Evolutionary conservation across 2,329 filamentous ascomycete species (phyloP), one percentile per base, ranked within the genome.

Genomic region (Myriosclerotinia scirpicola): DNA sequence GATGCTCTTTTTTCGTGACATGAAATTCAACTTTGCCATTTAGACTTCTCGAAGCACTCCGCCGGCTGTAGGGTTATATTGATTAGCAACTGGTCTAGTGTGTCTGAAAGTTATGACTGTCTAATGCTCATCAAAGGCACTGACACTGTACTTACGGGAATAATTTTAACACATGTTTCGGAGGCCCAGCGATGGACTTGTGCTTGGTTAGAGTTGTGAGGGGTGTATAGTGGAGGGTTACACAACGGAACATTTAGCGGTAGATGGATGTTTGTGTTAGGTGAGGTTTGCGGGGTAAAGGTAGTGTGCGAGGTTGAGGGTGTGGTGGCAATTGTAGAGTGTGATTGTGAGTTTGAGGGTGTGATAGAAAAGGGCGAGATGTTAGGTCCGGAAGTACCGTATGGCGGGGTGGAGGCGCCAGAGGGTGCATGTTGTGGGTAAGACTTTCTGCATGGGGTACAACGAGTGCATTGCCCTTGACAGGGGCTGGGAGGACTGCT

Each of bases 11-110:
- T 50, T 50, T 12, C 46, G 9, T 1, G 46, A 54, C 8, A 6
- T 3, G 12, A 50, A 48, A 48, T 48, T 3, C n/a, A 48, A 22
- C 44, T 9, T 12, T n/a, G 17, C 17, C 44, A 48, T 48, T 48
- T 48, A 17, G 44, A 48, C 44, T 54, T 54, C 22, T 54, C 52
- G 22, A 54, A 54, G 14, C 52, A n/a, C 52, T 54, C 52, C 15
- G 52, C 52, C 3, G 26, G 22, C 52, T 54, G 26, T n/a, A 26
- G 52, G 15, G 12, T 11, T 34, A 34, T 9, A 22, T 12, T 11
- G n/a, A 22, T 22, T 50, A 50, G n/a, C 46, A 5, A 9, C 34
- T 54, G 2, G 30, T 54, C 14, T 20, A 15, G 26, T 20, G 34
- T n/a, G 8, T 5, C 4, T 50, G n/a, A 26, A 4, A 50, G 6